phyloP scores from a whole-genome alignment of 2,329 filamentous ascomycete genomes.

The Rutstroemia sp. region DNA sequence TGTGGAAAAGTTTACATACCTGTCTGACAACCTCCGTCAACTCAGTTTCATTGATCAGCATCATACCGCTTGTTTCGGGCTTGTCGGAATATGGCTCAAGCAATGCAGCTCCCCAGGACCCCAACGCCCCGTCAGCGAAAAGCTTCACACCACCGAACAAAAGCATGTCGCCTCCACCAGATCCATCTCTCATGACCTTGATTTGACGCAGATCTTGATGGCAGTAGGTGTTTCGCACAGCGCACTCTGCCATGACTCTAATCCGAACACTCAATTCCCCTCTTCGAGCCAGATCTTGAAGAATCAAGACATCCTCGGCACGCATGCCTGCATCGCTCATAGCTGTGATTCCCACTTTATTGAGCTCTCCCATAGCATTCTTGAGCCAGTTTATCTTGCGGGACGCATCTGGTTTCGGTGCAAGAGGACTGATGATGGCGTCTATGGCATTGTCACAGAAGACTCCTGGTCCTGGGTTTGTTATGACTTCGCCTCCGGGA shows the following conservation, averaged over 20 bases:
- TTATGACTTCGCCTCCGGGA: constrained; percentile 57
- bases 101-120: constrained; percentile 65
- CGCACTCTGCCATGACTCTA: constrained; percentile 62
- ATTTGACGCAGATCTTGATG: constrained; percentile 31
- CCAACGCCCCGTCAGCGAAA: constrained; percentile 63
- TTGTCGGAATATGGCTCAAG: constrained; percentile 64
- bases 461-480: constrained; percentile 55
- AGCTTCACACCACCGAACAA: constrained; percentile 59
- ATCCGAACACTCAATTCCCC: constrained; percentile 55
- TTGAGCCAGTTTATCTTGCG: constrained; percentile 48
- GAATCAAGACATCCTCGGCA: constrained; percentile 47
- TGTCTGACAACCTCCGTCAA: constrained; percentile 43
- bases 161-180: constrained; percentile 30
- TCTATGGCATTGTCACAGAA: constrained; percentile 71
- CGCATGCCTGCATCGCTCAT: constrained; percentile 61
- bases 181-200: constrained; percentile 14
- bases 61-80: constrained; percentile 51
- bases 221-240: constrained; percentile 57
- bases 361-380: constrained; percentile 54
- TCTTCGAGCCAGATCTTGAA: constrained; percentile 41
- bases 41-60: constrained; percentile 57
- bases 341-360: constrained; percentile 58
- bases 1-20: constrained; percentile 10
- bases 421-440: constrained; percentile 42
- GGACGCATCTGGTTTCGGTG: constrained; percentile 47